Base-by-base conservation (phyloP, 352 stramenopile species). In the Phytophthora gonapodyides region DNA sequence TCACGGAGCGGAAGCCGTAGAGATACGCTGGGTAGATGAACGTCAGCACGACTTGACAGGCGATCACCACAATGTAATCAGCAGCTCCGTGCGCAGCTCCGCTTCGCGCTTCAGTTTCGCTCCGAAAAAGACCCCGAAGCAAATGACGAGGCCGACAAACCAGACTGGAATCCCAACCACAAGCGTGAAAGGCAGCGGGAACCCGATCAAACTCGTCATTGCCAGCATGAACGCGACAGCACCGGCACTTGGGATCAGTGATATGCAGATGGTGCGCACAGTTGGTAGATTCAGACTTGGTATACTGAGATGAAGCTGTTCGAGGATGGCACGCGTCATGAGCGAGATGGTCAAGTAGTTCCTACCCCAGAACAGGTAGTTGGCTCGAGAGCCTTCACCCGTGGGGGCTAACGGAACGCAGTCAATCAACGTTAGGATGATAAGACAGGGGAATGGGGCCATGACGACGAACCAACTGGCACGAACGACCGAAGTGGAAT, bases 11-110 rank as follows among this genome's bases (percentile, higher is more conserved):
- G 33, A 84, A 80, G 0, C 67, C 72, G 27, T 73, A 76, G n/a
- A 78, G 72, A 62, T 80, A 88, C n/a, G 71, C 41, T 2, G 69
- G 70, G 36, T 85, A 86, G n/a, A 84, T 66, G 52, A 85, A 47
- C 8, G 66, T 82, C 35, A 82, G 43, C 5, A 55, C 45, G 1
- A 84, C 52, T 60, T 88, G 71, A 2, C 49, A 56, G 13, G 54
- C 17, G 21, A 84, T 76, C 0, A 82, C 65, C 2, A 67, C 30
- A 13, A 73, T 19, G 30, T 73, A 75, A n/a, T 61, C 0, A 50
- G 15, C 7, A 82, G 19, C 15, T 77, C 61, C 11, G 48, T 45
- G 2, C 57, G 49, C 3, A 68, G 40, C 6, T 36, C 38, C 0
- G 35, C 21, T 36, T 76, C 61, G 12, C 42, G 38, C 11, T 53